A percentile compares a stretch with the other conserved stretches of the same genome.
These are phyloP conservation scores for Penicillium arizonense DNA, from an alignment of 495 filamentous ascomycete genomes.

Conservation along the genomic window DNA sequence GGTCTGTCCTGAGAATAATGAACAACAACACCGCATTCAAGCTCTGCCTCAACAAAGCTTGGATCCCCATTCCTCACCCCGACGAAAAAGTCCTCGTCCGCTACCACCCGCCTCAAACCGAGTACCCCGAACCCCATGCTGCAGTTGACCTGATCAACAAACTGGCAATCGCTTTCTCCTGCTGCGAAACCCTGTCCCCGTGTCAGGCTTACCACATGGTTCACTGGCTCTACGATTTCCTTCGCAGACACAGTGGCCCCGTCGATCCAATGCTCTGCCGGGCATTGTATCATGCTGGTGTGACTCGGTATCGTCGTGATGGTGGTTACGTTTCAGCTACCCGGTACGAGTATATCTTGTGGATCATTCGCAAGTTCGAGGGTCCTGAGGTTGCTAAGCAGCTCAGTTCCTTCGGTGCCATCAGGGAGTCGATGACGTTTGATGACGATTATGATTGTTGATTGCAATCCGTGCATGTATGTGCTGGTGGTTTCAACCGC, in stretches of 20 bases:
- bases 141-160: constrained; percentile 39
- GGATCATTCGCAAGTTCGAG: constrained; percentile 34
- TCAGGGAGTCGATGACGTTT: constrained; percentile 1
- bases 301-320: constrained; percentile 37
- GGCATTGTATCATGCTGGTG: constrained; percentile 47
- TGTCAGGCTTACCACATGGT: constrained; percentile 38
- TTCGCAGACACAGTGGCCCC: constrained; percentile 35
- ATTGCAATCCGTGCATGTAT: not conserved
- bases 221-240: constrained; percentile 39
- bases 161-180: constrained; percentile 36
- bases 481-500: not conserved
- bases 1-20: constrained; percentile 36
- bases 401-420: constrained; percentile 13
- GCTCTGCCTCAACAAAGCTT: constrained; percentile 34
- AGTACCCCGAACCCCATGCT: constrained; percentile 34
- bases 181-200: constrained; percentile 28
- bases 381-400: constrained; percentile 29
- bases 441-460: too few species aligned
- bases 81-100: constrained; percentile 31
- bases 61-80: constrained; percentile 25
- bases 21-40: constrained; percentile 40
- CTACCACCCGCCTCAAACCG: constrained; percentile 26
- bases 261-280: constrained; percentile 39
- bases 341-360: constrained; percentile 38
- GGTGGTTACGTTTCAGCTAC: constrained; percentile 23